phyloP scores from a whole-genome alignment of 192 early-diverging fungal species.

The Dimargaris cristalligena region DNA sequence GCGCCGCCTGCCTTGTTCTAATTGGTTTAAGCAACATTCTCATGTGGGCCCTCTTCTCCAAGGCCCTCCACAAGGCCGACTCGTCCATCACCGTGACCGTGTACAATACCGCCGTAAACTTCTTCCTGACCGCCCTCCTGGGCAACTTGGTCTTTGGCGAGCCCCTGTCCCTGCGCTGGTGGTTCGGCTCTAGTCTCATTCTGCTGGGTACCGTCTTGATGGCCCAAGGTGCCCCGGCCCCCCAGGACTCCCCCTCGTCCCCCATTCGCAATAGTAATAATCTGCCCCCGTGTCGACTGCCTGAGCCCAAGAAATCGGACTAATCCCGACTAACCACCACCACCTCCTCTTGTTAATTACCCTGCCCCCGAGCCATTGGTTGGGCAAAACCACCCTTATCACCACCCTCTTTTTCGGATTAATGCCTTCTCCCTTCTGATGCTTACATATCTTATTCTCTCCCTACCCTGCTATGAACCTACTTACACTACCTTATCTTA shows the following conservation, averaged over 20 bases:
- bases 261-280: neutral
- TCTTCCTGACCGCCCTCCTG: constrained; percentile 49
- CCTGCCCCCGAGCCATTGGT: no score
- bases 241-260: neutral
- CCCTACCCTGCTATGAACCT: no score
- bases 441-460: no score
- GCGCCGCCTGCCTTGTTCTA: constrained; percentile 32
- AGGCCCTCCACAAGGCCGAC: constrained; percentile 52
- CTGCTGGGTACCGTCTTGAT: constrained; percentile 43
- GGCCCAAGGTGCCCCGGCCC: neutral
- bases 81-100: constrained; percentile 63
- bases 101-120: constrained; percentile 64
- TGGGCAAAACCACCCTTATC: no score
- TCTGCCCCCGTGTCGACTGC: neutral
- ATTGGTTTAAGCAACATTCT: constrained; percentile 55
- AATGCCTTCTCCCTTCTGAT: no score
- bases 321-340: no score
- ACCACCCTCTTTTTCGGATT: no score
- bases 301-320: neutral
- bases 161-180: constrained; percentile 58
- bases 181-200: constrained; percentile 65
- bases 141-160: constrained; percentile 64
- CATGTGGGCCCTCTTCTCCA: constrained; percentile 84
- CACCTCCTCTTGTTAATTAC: no score
- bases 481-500: no score